phyloP scores from a whole-genome alignment of 805 yeast genomes.

The Nakazawaea molendinolei region DNA sequence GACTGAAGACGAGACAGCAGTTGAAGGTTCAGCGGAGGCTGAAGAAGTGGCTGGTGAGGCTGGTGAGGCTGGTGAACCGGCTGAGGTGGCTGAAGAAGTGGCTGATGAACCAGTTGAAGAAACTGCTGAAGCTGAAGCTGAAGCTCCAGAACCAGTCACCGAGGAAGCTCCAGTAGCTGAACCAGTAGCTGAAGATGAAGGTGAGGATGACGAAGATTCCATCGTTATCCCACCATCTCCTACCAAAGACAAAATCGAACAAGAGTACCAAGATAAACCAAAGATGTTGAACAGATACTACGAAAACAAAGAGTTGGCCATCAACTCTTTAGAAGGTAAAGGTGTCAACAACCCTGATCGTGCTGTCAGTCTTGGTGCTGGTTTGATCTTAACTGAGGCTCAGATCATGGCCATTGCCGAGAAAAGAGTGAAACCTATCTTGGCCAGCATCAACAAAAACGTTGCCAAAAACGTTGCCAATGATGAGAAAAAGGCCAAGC shows the following conservation, averaged over 20 bases:
- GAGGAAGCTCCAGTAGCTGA: not conserved
- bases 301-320: constrained; percentile 42
- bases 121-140: constrained; percentile 12
- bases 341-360: constrained; percentile 42
- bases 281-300: constrained; percentile 39
- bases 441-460: constrained; percentile 42
- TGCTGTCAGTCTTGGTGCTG: constrained; percentile 45
- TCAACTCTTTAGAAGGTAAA: constrained; percentile 34
- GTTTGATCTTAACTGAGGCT: constrained; percentile 45
- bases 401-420: constrained; percentile 51
- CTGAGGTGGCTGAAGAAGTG: constrained; percentile 13
- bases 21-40: constrained; percentile 2
- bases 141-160: not conserved
- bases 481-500: constrained; percentile 27
- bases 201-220: constrained; percentile 11
- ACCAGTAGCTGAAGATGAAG: constrained; percentile 12
- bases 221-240: constrained; percentile 16
- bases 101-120: constrained; percentile 14
- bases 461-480: constrained; percentile 26
- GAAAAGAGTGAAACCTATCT: constrained; percentile 47
- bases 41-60: constrained; percentile 7
- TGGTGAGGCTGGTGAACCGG: constrained; percentile 8
- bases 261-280: constrained; percentile 38
- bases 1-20: not conserved
- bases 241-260: constrained; percentile 31